Percentiles rank a stretch among this genome's conserved stretches.
Evolutionary conservation across 2,329 filamentous ascomycete species (phyloP).

Genomic region (Rhynchosporium graminicola): DNA sequence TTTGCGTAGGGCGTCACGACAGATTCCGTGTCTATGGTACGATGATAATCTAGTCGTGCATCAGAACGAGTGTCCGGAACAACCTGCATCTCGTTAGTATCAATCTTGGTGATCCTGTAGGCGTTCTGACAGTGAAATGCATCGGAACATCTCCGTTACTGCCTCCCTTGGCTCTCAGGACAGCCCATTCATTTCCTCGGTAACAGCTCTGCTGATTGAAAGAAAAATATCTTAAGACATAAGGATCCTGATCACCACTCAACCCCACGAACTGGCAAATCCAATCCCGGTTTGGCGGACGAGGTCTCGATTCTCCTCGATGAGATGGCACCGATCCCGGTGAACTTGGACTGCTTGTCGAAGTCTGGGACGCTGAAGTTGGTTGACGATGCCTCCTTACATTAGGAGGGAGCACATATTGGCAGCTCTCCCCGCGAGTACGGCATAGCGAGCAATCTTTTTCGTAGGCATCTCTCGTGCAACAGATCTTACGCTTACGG

Average conservation of each 20-base stretch:
- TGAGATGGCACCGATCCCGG: slow-evolving; percentile 21
- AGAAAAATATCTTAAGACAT: slow-evolving; percentile 34
- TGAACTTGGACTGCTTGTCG: slow-evolving; percentile 26
- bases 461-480: slow-evolving; percentile 33
- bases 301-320: slow-evolving; percentile 2
- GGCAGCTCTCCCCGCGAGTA: slow-evolving; percentile 34
- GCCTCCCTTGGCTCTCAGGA: slow-evolving; percentile 32
- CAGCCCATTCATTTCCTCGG: slow-evolving; percentile 33
- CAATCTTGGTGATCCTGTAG: too few species aligned
- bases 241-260: slow-evolving; percentile 36
- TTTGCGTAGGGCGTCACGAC: slow-evolving; percentile 28
- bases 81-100: slow-evolving; percentile 24
- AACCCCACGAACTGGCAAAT: slow-evolving; percentile 35
- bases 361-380: slow-evolving; percentile 17
- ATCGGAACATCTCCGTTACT: slow-evolving; percentile 26
- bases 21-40: slow-evolving; percentile 31
- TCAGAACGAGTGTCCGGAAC: slow-evolving; percentile 34
- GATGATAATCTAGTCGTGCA: slow-evolving; percentile 32
- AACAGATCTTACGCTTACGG: slow-evolving; percentile 36
- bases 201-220: slow-evolving; percentile 37
- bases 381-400: slow-evolving; percentile 29
- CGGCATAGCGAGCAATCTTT: slow-evolving; percentile 33
- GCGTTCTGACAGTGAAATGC: slow-evolving; percentile 31
- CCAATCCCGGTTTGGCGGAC: slow-evolving; percentile 21
- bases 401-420: slow-evolving; percentile 34